Conservation (phyloP, 1,139 yeast species). For the Suhomyces atakaporum region DNA sequence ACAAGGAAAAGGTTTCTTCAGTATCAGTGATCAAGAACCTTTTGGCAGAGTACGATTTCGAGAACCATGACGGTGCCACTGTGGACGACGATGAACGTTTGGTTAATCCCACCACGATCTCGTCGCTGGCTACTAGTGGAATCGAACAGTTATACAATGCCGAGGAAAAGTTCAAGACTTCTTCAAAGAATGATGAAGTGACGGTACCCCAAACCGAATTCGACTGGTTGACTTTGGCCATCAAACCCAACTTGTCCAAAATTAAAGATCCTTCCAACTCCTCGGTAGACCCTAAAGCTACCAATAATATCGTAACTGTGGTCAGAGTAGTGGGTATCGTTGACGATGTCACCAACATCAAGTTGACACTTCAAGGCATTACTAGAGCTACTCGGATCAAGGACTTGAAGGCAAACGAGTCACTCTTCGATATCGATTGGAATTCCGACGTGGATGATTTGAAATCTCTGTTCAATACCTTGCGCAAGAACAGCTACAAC, state of each 20-base stretch:
- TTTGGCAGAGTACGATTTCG: constrained; percentile 39
- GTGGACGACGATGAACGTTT: constrained; percentile 19
- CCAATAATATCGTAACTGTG: constrained; percentile 42
- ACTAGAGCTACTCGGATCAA: constrained; percentile 28
- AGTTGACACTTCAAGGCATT: constrained; percentile 57
- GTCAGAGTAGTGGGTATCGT: constrained; percentile 52
- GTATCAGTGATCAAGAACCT: constrained; percentile 35
- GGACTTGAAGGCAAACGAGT: constrained; percentile 30
- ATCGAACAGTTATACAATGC: constrained; percentile 29
- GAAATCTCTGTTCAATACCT: constrained; percentile 24
- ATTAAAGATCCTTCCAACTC: constrained; percentile 28
- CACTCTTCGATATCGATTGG: constrained; percentile 32
- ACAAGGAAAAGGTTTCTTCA: constrained; percentile 30
- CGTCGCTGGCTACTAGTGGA: constrained; percentile 40
- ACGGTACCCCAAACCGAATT: constrained; percentile 23
- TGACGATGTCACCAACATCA: constrained; percentile 47
- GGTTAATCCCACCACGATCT: constrained; percentile 27
- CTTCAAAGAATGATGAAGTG: constrained; percentile 4
- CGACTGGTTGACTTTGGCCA: constrained; percentile 44
- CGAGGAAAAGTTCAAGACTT: constrained; percentile 19
- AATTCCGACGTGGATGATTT: constrained; percentile 22
- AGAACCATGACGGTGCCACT: constrained; percentile 18
- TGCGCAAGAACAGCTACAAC: constrained; percentile 26
- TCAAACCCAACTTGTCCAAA: constrained; percentile 43
- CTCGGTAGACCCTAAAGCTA: constrained; percentile 14